Evolutionary conservation across 345 rosid genomes (phyloP).

Genomic region (Gossypium australe): DNA sequence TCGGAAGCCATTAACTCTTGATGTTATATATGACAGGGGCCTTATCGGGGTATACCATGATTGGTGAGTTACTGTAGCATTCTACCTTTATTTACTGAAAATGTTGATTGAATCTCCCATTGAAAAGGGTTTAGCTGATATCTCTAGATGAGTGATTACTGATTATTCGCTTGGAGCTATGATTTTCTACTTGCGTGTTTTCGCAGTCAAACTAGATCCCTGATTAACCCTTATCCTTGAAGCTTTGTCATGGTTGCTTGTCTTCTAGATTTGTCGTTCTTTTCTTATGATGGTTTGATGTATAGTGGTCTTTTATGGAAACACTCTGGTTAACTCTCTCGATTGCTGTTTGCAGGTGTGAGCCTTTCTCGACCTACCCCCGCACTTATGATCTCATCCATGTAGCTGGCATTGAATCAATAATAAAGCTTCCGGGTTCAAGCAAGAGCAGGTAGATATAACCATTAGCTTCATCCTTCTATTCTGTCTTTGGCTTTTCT

Average conservation of each 20-base stretch:
- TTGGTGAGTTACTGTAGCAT: constrained; percentile 42
- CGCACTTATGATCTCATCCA: constrained; percentile 94
- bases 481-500: not conserved
- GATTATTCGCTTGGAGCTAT: not conserved
- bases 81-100: not conserved
- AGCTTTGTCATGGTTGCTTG: not conserved
- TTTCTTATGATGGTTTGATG: not conserved
- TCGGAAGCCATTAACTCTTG: constrained; percentile 70
- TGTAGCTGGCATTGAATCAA: constrained; percentile 69
- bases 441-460: constrained; percentile 48
- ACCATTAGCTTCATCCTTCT: not conserved
- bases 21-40: constrained; percentile 79
- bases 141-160: not conserved
- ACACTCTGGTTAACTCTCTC: constrained; percentile 2
- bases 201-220: not conserved
- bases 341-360: constrained; percentile 66
- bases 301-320: not conserved
- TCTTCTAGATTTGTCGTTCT: not conserved
- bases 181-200: not conserved
- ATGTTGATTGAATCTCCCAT: not conserved
- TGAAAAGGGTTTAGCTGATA: not conserved
- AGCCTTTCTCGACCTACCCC: constrained; percentile 97
- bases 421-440: constrained; percentile 42
- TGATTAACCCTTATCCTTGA: not conserved
- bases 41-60: constrained; percentile 83